Evolutionary conservation across 768 basidiomycete genomes (phyloP).

Genomic region (Tricholoma hemisulphureum): DNA sequence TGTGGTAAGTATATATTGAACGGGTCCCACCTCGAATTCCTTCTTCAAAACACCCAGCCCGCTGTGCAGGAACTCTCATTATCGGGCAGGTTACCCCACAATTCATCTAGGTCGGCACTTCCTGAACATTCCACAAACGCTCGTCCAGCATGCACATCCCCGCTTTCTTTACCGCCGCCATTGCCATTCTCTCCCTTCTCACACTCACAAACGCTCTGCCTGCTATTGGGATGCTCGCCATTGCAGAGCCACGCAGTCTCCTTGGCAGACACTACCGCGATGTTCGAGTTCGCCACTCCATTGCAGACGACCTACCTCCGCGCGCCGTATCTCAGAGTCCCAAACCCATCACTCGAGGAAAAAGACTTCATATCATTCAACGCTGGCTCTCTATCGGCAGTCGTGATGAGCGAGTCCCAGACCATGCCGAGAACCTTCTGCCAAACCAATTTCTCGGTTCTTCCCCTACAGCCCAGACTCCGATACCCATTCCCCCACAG

Average conservation of each 20-base stretch:
- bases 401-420: neutral
- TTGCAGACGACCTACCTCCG: neutral
- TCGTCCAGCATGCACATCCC: conserved; percentile 28
- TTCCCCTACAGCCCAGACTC: neutral
- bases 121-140: neutral
- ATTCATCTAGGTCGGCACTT: neutral
- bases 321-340: neutral
- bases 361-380: conserved; percentile 10
- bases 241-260: conserved; percentile 18
- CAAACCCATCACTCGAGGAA: conserved; percentile 1
- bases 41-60: neutral
- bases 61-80: conserved; percentile 5
- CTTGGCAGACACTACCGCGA: conserved; percentile 18
- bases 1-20: too few species aligned
- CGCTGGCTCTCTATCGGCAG: neutral
- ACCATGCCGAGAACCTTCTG: neutral
- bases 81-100: conserved; percentile 13
- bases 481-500: neutral
- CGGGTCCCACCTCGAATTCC: neutral
- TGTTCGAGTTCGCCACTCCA: conserved; percentile 9
- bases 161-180: conserved; percentile 24
- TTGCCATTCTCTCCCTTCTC: conserved; percentile 39
- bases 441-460: neutral
- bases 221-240: conserved; percentile 26
- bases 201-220: conserved; percentile 35